Conservation (phyloP, 176 grass and related monocot species). For the Triticum urartu region DNA sequence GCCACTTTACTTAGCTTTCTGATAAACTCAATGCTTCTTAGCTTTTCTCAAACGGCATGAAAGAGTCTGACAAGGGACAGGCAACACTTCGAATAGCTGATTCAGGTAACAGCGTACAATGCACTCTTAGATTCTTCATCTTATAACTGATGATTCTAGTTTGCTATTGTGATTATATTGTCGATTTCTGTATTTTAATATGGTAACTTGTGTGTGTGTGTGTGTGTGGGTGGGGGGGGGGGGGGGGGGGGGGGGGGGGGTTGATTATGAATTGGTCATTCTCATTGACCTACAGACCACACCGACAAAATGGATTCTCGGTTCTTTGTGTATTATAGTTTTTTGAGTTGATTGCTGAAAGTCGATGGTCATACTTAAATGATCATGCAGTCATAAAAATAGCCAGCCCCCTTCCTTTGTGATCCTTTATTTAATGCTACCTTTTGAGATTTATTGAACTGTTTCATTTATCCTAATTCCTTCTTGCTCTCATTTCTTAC, state of each 20-base stretch:
- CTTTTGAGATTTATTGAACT: not conserved
- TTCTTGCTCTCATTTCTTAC: not conserved
- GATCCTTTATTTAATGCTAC: not conserved
- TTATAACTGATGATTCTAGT: not conserved
- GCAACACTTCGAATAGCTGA: not conserved
- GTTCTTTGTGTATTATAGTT: not conserved
- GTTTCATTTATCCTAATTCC: not conserved
- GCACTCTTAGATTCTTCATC: not conserved
- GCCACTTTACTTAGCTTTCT: not conserved
- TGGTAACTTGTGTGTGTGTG: too few species aligned
- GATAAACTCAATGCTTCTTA: not conserved
- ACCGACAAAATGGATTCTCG: not conserved
- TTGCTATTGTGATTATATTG: not conserved
- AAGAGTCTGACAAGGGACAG: not conserved
- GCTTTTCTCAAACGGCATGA: slow-evolving; percentile 3
- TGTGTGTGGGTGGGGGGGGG: too few species aligned
- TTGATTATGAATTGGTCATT: not conserved
- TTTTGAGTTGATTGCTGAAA: not conserved
- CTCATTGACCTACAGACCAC: not conserved
- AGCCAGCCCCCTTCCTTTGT: not conserved
- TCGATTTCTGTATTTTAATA: not conserved
- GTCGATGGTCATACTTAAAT: not conserved
- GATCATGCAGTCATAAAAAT: not conserved
- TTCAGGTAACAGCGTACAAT: not conserved
- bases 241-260: too few species aligned